Evolutionary conservation across 345 rosid species (phyloP), one percentile per base, ranked within the genome.

Genomic region (Geranium brycei): DNA sequence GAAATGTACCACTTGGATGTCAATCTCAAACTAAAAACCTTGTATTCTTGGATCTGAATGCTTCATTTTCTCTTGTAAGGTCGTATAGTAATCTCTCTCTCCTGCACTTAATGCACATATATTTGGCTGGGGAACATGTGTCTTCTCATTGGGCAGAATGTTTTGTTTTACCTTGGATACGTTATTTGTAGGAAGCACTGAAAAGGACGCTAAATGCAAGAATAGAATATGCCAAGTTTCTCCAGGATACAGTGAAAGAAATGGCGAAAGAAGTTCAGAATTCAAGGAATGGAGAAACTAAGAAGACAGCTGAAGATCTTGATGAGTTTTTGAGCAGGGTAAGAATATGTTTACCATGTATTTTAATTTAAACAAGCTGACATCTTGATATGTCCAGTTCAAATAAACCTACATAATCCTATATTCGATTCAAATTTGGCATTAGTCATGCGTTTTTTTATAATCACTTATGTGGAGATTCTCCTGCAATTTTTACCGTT

Each of bases 211-310:
- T 86, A 63, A 71, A 72, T 61, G 89, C 89, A 23, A 80, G 89
- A 65, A 86, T 86, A 62, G 92, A 84, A 66, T 86, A 86, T 19
- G 92, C 92, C 64, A 86, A 82, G 77, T 86, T 86, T 80, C 86
- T 86, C 60, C 89, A 86, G 73, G 95, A 90, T 31, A 90, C 95
- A 1, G 97, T 83, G 58, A 85, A 78, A 78, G 95, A 87, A 84
- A 90, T 90, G 97, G 95, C 97, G 31, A 90, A 83, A 68, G 97
- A 90, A 78, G 84, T 87, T 69, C 86, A 87, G 66, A 87, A 84
- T 67, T 81, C 95, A 3, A 79, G 85, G 68, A 82, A 82, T 75
- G 97, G 95, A 60, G 97, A 90, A 65, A 58, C 63, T 7, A 82
- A 77, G 76, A 69, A 78, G 71, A 86, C 89, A 3, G 92, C 92